Percentiles rank a stretch among this genome's conserved stretches.
Evolutionary conservation across 2,329 filamentous ascomycete species (phyloP).

Genomic region (Apiospora koreana): DNA sequence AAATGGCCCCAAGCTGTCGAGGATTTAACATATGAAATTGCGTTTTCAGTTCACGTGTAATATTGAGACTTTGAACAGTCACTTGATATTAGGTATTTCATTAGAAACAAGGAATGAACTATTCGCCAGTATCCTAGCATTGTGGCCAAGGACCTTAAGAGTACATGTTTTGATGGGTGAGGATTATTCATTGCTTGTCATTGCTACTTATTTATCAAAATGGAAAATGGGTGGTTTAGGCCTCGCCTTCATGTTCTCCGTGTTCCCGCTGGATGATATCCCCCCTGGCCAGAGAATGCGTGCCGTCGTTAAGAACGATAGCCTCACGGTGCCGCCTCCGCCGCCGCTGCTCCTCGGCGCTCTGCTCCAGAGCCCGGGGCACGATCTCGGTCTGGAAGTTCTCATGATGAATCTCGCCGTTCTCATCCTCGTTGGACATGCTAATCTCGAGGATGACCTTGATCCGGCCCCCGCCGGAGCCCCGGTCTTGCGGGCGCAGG

Average conservation of each 20-base stretch:
- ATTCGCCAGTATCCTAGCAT: background rate
- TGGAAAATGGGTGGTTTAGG: background rate
- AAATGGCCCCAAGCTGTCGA: no score
- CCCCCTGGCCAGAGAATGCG: conserved; percentile 67
- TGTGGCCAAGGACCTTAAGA: background rate
- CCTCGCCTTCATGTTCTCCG: conserved; percentile 20
- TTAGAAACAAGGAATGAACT: no score
- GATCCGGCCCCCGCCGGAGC: conserved; percentile 28
- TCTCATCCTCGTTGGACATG: conserved; percentile 30
- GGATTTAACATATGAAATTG: no score
- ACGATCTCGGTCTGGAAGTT: conserved; percentile 34
- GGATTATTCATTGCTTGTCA: background rate
- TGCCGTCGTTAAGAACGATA: conserved; percentile 90
- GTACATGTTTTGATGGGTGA: background rate
- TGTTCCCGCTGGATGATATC: conserved; percentile 76
- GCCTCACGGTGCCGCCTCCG: conserved; percentile 79
- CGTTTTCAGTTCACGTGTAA: background rate
- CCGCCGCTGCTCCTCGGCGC: conserved; percentile 68
- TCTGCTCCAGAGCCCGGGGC: conserved; percentile 51
- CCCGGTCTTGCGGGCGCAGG: conserved; percentile 21
- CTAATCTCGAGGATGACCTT: conserved; percentile 38
- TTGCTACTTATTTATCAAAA: no score
- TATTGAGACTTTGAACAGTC: background rate
- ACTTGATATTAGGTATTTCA: no score
- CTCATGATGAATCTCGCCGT: conserved; percentile 28